Percentiles rank a stretch among this genome's conserved stretches.
phyloP scores from a whole-genome alignment of 2,329 filamentous ascomycete genomes.

The Lizonia empirigonia region DNA sequence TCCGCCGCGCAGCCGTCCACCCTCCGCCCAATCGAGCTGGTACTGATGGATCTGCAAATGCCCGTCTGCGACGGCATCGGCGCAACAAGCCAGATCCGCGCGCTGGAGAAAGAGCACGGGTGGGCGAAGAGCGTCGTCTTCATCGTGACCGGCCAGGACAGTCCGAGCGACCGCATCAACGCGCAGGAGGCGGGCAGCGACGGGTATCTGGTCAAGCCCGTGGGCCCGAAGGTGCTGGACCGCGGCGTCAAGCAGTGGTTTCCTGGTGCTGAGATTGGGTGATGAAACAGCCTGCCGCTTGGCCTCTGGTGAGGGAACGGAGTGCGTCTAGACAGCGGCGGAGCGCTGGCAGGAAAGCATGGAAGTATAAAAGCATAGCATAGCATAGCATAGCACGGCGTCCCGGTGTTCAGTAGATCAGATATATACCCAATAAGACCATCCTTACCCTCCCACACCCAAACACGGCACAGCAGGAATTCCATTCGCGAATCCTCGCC shows the following conservation, averaged over 20 bases:
- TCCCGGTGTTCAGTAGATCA: not conserved
- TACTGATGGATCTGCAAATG: slow-evolving; percentile 53
- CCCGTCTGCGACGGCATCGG: slow-evolving; percentile 48
- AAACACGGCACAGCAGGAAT: not conserved
- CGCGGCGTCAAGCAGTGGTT: slow-evolving; percentile 29
- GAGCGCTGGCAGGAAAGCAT: not conserved
- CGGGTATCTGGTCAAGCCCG: slow-evolving; percentile 42
- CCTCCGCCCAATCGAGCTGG: slow-evolving; percentile 35
- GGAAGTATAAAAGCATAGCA: not conserved
- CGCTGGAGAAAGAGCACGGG: slow-evolving; percentile 35
- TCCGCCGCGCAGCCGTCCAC: not conserved
- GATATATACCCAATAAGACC: not conserved
- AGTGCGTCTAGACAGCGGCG: no score
- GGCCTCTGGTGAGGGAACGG: no score
- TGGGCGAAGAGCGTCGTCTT: slow-evolving; percentile 35
- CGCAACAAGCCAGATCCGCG: slow-evolving; percentile 44
- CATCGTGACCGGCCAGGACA: slow-evolving; percentile 46
- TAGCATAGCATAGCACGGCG: slow-evolving; percentile 7
- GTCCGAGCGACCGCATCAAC: slow-evolving; percentile 26
- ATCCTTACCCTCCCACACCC: not conserved
- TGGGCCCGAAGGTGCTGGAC: slow-evolving; percentile 39
- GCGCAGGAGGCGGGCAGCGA: slow-evolving; percentile 39
- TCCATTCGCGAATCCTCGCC: no score
- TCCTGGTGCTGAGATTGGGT: slow-evolving; percentile 18
- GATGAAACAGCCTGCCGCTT: no score